A percentile compares a stretch with the other conserved stretches of the same genome.
Conservation (phyloP, 495 filamentous ascomycete species). For the Aspergillus egyptiacus region DNA sequence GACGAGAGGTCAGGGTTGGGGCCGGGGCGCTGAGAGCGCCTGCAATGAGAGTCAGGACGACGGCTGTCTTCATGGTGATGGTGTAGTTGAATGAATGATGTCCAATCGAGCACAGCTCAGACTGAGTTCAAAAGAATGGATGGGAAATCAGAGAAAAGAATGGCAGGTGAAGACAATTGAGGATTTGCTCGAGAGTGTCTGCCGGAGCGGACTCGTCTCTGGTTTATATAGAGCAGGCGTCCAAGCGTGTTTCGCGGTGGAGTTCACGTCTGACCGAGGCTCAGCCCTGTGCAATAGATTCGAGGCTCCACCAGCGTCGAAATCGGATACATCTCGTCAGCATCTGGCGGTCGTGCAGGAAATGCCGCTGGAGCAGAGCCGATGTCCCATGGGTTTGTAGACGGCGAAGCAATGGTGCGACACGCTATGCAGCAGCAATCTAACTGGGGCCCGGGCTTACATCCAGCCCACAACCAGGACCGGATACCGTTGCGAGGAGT, state of each 20-base stretch:
- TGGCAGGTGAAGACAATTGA: neutral
- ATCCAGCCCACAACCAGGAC: neutral
- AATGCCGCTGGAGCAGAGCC: neutral
- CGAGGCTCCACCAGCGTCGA: no score
- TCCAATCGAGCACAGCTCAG: no score
- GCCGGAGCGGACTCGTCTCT: neutral
- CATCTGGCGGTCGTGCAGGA: neutral
- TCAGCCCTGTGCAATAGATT: neutral
- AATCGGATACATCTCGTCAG: neutral
- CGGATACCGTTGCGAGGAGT: neutral
- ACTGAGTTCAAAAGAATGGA: neutral
- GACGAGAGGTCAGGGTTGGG: constrained; percentile 15
- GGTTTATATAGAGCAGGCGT: neutral
- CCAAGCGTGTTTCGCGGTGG: neutral
- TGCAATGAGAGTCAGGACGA: constrained; percentile 19
- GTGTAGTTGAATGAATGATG: neutral
- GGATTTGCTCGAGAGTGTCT: no score
- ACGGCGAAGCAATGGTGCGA: neutral
- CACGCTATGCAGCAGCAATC: no score
- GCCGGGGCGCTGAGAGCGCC: constrained; percentile 26
- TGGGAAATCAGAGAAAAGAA: neutral
- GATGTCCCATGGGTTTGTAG: neutral
- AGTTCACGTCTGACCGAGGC: neutral
- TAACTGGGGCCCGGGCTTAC: no score
- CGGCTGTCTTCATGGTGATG: constrained; percentile 21